Base-by-base conservation (phyloP, 257 asterid species). In the Rehmannia glutinosa region DNA sequence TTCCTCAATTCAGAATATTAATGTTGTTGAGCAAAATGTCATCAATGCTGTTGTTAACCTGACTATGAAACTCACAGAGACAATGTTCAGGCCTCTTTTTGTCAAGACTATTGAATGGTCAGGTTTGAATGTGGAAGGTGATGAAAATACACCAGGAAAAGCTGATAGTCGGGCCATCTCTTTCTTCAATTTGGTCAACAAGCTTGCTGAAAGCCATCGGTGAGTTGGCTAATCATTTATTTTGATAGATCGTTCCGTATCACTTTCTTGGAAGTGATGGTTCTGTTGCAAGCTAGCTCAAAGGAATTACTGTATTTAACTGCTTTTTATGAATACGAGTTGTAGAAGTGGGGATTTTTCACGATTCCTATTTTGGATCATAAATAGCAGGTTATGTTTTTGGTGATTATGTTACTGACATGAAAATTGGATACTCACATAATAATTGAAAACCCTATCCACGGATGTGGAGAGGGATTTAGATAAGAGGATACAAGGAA, bases 21-120 rank as follows among this genome's bases (percentile, higher is more conserved):
- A 84, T 68, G 70, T 41, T 55, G 96, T 90, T 70, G 99, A 93
- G 81, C 82, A 84, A 73, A 79, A 71, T 71, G 91, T 90, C 72
- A 77, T 85, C 64, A 69, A 41, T 75, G 80, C 95, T 42, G 58
- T 89, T 55, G 96, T 87, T 70, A 66, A 73, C 45, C 81, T 93
- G 78, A 83, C 89, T 36, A 82, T 87, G 92, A 90, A 86, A 81
- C 95, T 90, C 41, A 93, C 97, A 3, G 97, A 87, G 79, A 71
- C 84, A 5, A 84, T 78, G 95, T 90, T 93, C 82, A 83, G 87
- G 78, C 90, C 96, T 59, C 96, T 88, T 50, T 87, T 94, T 61
- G 71, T 84, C 73, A 85, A 83, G 87, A 88, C 95, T 59, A 81
- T 94, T 71, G 99, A 94, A 66, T 90, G 99, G 99, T 86, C 95